A percentile compares a stretch with the other conserved stretches of the same genome.
Conservation (phyloP, 2,329 filamentous ascomycete species). For the Dactylellina haptotyla region DNA sequence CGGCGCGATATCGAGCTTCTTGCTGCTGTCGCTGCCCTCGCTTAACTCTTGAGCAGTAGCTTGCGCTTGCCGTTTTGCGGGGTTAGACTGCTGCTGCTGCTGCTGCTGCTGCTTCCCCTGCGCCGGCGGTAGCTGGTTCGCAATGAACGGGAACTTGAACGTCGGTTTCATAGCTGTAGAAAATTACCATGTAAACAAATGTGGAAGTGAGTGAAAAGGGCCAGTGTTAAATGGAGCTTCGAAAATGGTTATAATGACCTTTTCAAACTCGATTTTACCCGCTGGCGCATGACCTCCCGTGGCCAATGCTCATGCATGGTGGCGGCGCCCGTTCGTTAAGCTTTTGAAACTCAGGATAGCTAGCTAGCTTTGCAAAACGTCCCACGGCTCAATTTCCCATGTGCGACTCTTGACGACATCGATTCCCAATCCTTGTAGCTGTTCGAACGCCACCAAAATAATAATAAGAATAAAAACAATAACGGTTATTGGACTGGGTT, state of each 20-base stretch:
- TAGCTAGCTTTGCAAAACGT: neutral
- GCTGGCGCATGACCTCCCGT: conserved; percentile 10
- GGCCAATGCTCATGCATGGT: too few species aligned
- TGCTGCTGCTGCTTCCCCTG: neutral
- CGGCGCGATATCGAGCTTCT: conserved; percentile 31
- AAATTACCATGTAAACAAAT: neutral
- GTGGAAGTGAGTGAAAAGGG: neutral
- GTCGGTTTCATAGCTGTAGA: neutral
- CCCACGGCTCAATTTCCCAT: conserved; percentile 15
- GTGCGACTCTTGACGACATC: conserved; percentile 28
- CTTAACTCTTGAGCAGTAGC: too few species aligned
- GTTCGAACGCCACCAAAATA: neutral
- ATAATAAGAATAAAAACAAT: neutral
- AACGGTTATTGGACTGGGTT: neutral
- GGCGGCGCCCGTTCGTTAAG: too few species aligned
- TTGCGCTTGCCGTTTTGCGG: too few species aligned
- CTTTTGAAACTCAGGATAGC: too few species aligned
- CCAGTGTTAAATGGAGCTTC: too few species aligned
- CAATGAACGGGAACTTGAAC: conserved; percentile 31
- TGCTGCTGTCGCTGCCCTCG: conserved; percentile 37
- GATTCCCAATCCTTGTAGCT: conserved; percentile 14
- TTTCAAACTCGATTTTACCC: neutral
- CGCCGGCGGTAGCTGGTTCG: neutral
- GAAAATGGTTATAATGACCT: too few species aligned
- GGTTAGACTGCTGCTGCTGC: neutral